Base-by-base conservation (phyloP, 2,329 filamentous ascomycete genomes). In the Pseudocercospora vitis region DNA sequence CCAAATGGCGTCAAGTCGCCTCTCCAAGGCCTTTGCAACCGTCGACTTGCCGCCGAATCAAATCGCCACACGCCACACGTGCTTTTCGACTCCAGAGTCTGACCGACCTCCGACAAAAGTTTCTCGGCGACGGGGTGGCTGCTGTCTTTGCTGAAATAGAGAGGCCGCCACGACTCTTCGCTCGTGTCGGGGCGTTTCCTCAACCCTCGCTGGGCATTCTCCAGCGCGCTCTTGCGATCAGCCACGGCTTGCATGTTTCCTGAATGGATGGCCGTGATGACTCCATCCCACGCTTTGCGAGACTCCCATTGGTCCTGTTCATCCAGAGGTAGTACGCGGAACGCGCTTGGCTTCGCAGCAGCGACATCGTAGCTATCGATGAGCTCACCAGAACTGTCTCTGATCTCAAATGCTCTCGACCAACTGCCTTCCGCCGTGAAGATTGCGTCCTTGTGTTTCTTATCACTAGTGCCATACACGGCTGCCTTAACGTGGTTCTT, bases 31-130 rank as follows among this genome's bases (percentile, higher is more conserved):
- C 63, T 60, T 45, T 65, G 50, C 37, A 65, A 32, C 5, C 44
- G 52, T 39, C 49, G 56, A 6, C 74, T 78, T 61, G 76, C 78
- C 52, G 74, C 68, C 50, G 74, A 67, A 70, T 87, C 81, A 67
- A 85, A 88, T 56, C 80, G 74, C 86, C 86, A 89, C 28, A 88
- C 76, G 0, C 86, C 86, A 51, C 81, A 81, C 1, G 85, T 88
- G 70, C 84, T 83, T 40, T 80, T 78, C 31, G 77, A 72, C 53
- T 87, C 84, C 19, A 83, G 63, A 18, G 32, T 47, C 55, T 64
- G 40, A 7, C 63, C 66, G 57, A 75, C 68, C 57, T 75, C 60
- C 31, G 50, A 52, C 40, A 67, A 40, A 32, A 71, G 55, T 52
- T 61, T 65, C 52, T 68, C 60, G n/a, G 66, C 68, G 7, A 63